These are phyloP conservation scores for Ceratocystis alfenasii DNA, from an alignment of 2,329 filamentous ascomycete genomes.

Conservation along the genomic window DNA sequence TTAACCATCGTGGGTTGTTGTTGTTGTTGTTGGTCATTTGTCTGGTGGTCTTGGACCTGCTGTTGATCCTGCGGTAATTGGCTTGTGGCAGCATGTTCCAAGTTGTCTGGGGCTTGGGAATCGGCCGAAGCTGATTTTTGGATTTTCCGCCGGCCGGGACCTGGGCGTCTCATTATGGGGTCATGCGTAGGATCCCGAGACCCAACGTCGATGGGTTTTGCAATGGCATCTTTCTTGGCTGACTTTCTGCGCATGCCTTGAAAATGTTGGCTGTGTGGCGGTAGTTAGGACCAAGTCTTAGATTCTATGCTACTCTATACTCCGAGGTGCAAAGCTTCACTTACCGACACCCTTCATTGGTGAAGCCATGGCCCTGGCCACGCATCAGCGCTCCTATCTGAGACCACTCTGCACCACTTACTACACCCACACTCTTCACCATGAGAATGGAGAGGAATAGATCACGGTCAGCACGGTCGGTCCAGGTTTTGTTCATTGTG, in stretches of 20 bases:
- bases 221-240: conserved; percentile 37
- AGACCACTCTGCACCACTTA: conserved; percentile 50
- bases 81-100: conserved; percentile 7
- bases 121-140: conserved; percentile 34
- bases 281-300: background rate
- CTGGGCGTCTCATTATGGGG: conserved; percentile 49
- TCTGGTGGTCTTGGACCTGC: background rate
- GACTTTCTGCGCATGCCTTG: conserved; percentile 41
- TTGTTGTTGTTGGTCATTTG: background rate
- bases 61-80: background rate
- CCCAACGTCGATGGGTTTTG: background rate
- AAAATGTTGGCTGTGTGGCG: conserved; percentile 44
- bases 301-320: background rate
- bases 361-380: conserved; percentile 47
- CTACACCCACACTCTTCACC: conserved; percentile 51
- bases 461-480: conserved; percentile 49
- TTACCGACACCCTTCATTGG: conserved; percentile 53
- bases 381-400: conserved; percentile 52
- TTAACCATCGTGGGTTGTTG: conserved; percentile 22
- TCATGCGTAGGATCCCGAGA: conserved; percentile 40
- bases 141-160: conserved; percentile 44
- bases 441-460: conserved; percentile 52
- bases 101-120: conserved; percentile 10
- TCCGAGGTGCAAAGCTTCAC: conserved; percentile 26
- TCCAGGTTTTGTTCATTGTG: conserved; percentile 47